Conservation (phyloP, 345 rosid species). For the Camelina neglecta region DNA sequence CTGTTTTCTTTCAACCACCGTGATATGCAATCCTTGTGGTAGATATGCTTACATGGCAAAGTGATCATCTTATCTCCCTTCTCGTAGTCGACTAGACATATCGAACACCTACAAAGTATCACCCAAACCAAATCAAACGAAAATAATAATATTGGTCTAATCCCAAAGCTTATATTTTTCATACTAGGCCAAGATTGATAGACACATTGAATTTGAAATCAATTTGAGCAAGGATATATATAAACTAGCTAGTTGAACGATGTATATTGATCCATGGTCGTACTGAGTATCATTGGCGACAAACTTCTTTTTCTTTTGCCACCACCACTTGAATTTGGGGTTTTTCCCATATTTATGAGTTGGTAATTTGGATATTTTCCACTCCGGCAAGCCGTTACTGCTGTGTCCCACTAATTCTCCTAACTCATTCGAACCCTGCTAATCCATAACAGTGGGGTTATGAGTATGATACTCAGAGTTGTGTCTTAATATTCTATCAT, state of each 20-base stretch:
- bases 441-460: neutral
- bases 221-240: too few species aligned
- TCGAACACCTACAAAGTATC: neutral
- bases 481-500: neutral
- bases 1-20: neutral
- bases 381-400: neutral
- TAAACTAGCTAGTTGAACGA: too few species aligned
- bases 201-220: too few species aligned
- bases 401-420: neutral
- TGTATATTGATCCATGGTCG: neutral
- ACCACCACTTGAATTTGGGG: neutral
- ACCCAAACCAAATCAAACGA: neutral
- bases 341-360: neutral
- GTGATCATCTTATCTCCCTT: neutral
- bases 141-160: neutral
- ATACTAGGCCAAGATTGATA: too few species aligned
- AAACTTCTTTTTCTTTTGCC: conserved; percentile 7
- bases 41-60: neutral
- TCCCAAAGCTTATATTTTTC: neutral
- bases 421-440: neutral
- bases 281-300: neutral
- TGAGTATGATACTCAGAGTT: neutral
- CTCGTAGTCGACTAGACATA: neutral
- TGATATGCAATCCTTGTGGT: neutral
- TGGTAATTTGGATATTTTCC: neutral